Evolutionary conservation across 2,329 filamentous ascomycete genomes (phyloP).

Genomic region (Chalaropsis ovoidea): DNA sequence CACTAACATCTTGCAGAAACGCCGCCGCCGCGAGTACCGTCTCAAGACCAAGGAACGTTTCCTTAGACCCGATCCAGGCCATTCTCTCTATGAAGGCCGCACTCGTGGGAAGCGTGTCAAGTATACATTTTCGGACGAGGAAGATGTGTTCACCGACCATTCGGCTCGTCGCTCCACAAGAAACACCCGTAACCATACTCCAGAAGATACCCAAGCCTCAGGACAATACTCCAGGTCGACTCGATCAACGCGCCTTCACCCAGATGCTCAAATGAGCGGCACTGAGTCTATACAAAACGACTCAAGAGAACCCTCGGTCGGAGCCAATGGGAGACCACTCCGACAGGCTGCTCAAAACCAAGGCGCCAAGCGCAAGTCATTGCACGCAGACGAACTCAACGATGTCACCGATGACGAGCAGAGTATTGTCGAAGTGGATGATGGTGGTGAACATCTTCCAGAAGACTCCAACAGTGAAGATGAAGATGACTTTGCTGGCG

Average conservation of each 20-base stretch:
- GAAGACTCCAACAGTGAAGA: slow-evolving; percentile 48
- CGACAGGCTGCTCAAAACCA: slow-evolving; percentile 43
- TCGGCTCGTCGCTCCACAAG: slow-evolving; percentile 58
- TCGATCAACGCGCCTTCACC: slow-evolving; percentile 55
- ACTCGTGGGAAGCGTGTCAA: slow-evolving; percentile 93
- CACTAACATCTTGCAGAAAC: slow-evolving; percentile 52
- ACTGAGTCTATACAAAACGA: slow-evolving; percentile 33
- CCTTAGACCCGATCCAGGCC: slow-evolving; percentile 74
- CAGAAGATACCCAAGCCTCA: slow-evolving; percentile 11
- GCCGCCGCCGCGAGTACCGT: slow-evolving; percentile 84
- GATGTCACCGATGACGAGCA: slow-evolving; percentile 45
- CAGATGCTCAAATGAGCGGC: slow-evolving; percentile 43
- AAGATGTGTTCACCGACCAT: slow-evolving; percentile 57
- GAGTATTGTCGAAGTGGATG: slow-evolving; percentile 62
- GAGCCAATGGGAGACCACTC: slow-evolving; percentile 41
- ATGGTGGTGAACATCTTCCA: slow-evolving; percentile 56
- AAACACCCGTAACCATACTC: slow-evolving; percentile 54
- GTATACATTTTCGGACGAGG: slow-evolving; percentile 89
- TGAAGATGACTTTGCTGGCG: slow-evolving; percentile 47
- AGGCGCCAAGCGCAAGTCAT: slow-evolving; percentile 37
- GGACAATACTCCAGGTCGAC: slow-evolving; percentile 20
- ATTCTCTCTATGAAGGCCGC: slow-evolving; percentile 89
- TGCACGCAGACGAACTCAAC: slow-evolving; percentile 17
- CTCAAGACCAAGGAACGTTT: slow-evolving; percentile 78
- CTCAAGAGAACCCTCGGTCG: slow-evolving; percentile 30